Percentiles rank a stretch among this genome's conserved stretches.
Evolutionary conservation across 768 basidiomycete genomes (phyloP).

Genomic region (Rhodotorula diobovata): DNA sequence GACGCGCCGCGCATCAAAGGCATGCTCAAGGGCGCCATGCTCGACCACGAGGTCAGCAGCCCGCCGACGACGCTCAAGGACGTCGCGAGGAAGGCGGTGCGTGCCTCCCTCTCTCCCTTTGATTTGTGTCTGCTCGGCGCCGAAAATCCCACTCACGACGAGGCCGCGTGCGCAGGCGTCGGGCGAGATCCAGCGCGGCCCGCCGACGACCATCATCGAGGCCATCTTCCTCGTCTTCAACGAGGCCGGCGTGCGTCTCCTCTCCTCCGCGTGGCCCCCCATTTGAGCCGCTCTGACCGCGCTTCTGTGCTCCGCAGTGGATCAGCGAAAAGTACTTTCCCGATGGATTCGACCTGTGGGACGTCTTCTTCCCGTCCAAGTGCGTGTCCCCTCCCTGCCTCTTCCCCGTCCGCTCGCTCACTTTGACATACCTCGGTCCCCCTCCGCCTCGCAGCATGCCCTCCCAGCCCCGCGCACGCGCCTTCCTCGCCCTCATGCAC

Average conservation of each 20-base stretch:
- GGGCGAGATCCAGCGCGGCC: slow-evolving; percentile 53
- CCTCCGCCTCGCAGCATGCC: slow-evolving; percentile 49
- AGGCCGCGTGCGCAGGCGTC: background rate
- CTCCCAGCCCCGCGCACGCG: slow-evolving; percentile 67
- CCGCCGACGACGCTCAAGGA: slow-evolving; percentile 59
- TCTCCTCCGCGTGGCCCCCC: background rate
- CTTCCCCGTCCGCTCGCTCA: background rate
- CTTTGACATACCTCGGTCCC: background rate
- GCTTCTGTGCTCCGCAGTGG: slow-evolving; percentile 24
- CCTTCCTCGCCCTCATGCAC: slow-evolving; percentile 78
- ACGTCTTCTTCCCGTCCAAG: slow-evolving; percentile 74
- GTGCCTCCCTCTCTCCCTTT: background rate
- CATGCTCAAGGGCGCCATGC: slow-evolving; percentile 61
- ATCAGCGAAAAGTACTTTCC: slow-evolving; percentile 65
- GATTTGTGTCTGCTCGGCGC: background rate
- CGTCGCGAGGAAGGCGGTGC: slow-evolving; percentile 57
- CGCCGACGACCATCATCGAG: slow-evolving; percentile 71
- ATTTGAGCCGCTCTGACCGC: slow-evolving; percentile 30
- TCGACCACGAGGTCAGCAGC: slow-evolving; percentile 56
- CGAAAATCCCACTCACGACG: no score
- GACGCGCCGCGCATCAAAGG: slow-evolving; percentile 75
- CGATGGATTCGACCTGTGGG: slow-evolving; percentile 59
- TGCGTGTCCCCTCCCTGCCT: background rate
- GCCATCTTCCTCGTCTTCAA: slow-evolving; percentile 67
- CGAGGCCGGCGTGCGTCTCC: slow-evolving; percentile 61